These are phyloP conservation scores for Yueomyces sinensis DNA, from an alignment of 805 yeast genomes.

Conservation along the genomic window DNA sequence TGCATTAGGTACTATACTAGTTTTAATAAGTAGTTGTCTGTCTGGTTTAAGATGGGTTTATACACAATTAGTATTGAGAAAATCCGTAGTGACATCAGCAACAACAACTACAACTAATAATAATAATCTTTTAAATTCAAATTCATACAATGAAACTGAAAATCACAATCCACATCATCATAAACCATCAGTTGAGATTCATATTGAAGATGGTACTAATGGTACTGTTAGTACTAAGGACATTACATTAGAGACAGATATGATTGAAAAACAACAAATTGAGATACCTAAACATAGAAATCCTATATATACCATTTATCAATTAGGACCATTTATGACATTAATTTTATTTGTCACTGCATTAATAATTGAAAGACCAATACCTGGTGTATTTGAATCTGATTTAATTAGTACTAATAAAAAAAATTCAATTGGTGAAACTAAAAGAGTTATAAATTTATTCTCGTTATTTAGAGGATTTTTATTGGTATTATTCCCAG, in stretches of 20 bases:
- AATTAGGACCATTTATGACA: conserved; percentile 78
- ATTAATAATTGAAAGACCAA: conserved; percentile 49
- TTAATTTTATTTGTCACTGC: conserved; percentile 49
- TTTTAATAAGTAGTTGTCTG: conserved; percentile 63
- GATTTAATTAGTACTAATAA: conserved; percentile 7
- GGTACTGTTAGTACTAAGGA: background rate
- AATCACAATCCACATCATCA: background rate
- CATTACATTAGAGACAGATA: background rate
- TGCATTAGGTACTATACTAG: conserved; percentile 55
- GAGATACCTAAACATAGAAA: conserved; percentile 29
- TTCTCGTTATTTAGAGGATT: conserved; percentile 38
- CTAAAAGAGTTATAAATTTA: conserved; percentile 2
- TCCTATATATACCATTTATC: conserved; percentile 74
- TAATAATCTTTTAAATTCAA: background rate
- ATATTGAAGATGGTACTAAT: background rate
- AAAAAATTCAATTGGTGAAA: conserved; percentile 4
- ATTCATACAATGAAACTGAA: background rate
- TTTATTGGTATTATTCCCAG: conserved; percentile 60
- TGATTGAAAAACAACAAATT: background rate
- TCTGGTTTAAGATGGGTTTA: conserved; percentile 93
- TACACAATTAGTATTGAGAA: conserved; percentile 69
- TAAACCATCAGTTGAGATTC: no score
- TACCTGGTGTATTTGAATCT: conserved; percentile 14
- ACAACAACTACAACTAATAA: background rate
- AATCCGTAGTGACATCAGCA: conserved; percentile 27